A percentile compares a stretch with the other conserved stretches of the same genome.
Conservation (phyloP, 768 basidiomycete genomes). For the Suillus bovinus region DNA sequence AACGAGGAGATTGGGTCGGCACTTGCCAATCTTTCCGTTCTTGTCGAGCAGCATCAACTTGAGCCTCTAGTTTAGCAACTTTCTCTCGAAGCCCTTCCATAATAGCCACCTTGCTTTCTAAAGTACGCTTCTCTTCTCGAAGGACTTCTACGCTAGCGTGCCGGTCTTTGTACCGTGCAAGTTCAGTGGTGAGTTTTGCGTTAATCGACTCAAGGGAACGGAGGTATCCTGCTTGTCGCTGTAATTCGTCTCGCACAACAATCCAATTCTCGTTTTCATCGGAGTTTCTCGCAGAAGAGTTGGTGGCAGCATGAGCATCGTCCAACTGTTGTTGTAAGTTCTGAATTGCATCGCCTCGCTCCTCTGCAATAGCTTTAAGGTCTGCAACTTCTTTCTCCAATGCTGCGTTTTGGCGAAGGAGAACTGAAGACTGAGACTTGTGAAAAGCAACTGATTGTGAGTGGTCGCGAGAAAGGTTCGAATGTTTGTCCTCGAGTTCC, state of each 20-base stretch:
- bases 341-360: constrained; percentile 41
- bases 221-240: constrained; percentile 62
- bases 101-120: constrained; percentile 53
- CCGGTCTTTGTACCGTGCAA: constrained; percentile 52
- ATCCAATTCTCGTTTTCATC: constrained; percentile 58
- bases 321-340: constrained; percentile 51
- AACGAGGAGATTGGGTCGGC: not conserved
- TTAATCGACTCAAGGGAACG: constrained; percentile 62
- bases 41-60: constrained; percentile 57
- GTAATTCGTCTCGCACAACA: constrained; percentile 67
- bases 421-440: constrained; percentile 49
- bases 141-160: constrained; percentile 68
- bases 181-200: constrained; percentile 52
- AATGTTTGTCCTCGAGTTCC: constrained; percentile 60
- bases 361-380: constrained; percentile 40
- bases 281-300: constrained; percentile 25
- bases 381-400: constrained; percentile 51
- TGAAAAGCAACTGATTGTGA: constrained; percentile 52
- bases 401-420: constrained; percentile 45
- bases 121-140: constrained; percentile 67
- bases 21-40: constrained; percentile 63
- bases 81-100: constrained; percentile 57
- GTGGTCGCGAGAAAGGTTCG: constrained; percentile 47
- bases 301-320: constrained; percentile 39
- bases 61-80: constrained; percentile 59